phyloP scores from a whole-genome alignment of 768 basidiomycete genomes.

The Rhodosporidiobolus odoratus region DNA sequence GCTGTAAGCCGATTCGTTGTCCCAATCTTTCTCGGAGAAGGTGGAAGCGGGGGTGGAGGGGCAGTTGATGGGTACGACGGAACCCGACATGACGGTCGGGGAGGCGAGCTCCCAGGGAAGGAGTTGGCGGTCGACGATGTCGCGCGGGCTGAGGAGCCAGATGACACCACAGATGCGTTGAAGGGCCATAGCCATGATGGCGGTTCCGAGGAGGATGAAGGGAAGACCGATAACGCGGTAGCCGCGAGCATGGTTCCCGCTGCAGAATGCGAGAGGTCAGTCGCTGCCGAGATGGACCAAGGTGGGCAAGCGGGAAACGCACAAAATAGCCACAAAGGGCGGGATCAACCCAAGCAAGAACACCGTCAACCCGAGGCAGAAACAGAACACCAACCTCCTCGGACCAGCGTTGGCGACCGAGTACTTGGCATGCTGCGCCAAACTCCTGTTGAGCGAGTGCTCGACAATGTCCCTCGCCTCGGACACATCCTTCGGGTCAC shows the following conservation, averaged over 20 bases:
- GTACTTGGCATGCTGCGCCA: slow-evolving; percentile 16
- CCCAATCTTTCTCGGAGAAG: slow-evolving; percentile 29
- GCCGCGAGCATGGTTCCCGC: slow-evolving; percentile 26
- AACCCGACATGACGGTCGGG: slow-evolving; percentile 30
- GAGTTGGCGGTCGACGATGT: slow-evolving; percentile 38
- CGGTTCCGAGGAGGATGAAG: slow-evolving; percentile 28
- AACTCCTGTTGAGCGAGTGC: slow-evolving; percentile 33
- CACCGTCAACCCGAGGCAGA: slow-evolving; percentile 32
- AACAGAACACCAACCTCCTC: slow-evolving; percentile 31
- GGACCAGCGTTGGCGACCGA: slow-evolving; percentile 36
- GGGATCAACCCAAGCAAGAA: slow-evolving; percentile 30
- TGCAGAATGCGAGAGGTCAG: slow-evolving; percentile 2
- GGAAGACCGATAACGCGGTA: slow-evolving; percentile 29
- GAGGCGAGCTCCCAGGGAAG: slow-evolving; percentile 34
- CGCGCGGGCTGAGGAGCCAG: slow-evolving; percentile 38
- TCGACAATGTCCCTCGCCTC: slow-evolving; percentile 36
- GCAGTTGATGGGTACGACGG: slow-evolving; percentile 32
- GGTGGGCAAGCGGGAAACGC: not conserved
- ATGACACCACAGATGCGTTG: slow-evolving; percentile 35
- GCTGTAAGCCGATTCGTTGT: slow-evolving; percentile 28
- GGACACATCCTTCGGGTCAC: slow-evolving; percentile 33
- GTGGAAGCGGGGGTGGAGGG: slow-evolving; percentile 17
- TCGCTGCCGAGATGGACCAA: fast-evolving
- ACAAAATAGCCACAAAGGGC: slow-evolving; percentile 32
- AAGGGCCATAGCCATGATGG: slow-evolving; percentile 36